phyloP scores from a whole-genome alignment of 176 grass and related monocot species.

The Aegilops tauschii region DNA sequence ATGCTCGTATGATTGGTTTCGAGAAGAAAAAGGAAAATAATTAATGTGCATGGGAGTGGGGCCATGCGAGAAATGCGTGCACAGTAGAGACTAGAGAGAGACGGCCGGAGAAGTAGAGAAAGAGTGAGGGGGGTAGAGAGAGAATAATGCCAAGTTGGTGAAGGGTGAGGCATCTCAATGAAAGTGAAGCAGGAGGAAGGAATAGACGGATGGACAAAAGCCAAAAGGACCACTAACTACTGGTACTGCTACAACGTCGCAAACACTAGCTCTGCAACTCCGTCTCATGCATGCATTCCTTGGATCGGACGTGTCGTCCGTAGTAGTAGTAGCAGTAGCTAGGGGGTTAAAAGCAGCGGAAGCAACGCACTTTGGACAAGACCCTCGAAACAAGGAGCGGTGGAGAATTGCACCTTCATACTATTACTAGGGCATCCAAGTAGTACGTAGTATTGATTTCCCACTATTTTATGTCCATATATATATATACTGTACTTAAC shows the following conservation, averaged over 20 bases:
- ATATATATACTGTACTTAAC: too few species aligned
- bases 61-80: conserved; percentile 9
- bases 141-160: conserved; percentile 35
- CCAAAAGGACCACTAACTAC: conserved; percentile 24
- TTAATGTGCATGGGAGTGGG: conserved; percentile 42
- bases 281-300: conserved; percentile 32
- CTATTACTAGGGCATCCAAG: too few species aligned
- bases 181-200: conserved; percentile 28
- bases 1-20: conserved; percentile 53
- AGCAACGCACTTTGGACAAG: conserved; percentile 11
- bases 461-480: too few species aligned
- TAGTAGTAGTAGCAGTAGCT: background rate
- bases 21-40: background rate
- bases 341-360: background rate
- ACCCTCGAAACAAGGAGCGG: conserved; percentile 20
- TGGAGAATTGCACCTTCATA: conserved; percentile 11
- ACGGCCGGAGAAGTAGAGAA: background rate
- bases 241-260: background rate
- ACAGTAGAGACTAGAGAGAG: background rate
- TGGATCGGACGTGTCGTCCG: conserved; percentile 20
- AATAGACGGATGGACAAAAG: conserved; percentile 33
- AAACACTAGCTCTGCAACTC: background rate
- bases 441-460: too few species aligned
- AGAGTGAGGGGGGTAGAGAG: background rate
- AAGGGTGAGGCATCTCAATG: conserved; percentile 42